Percentiles rank a stretch among this genome's conserved stretches.
Evolutionary conservation across 352 stramenopile species (phyloP).

Genomic region (Globisporangium yorkense): DNA sequence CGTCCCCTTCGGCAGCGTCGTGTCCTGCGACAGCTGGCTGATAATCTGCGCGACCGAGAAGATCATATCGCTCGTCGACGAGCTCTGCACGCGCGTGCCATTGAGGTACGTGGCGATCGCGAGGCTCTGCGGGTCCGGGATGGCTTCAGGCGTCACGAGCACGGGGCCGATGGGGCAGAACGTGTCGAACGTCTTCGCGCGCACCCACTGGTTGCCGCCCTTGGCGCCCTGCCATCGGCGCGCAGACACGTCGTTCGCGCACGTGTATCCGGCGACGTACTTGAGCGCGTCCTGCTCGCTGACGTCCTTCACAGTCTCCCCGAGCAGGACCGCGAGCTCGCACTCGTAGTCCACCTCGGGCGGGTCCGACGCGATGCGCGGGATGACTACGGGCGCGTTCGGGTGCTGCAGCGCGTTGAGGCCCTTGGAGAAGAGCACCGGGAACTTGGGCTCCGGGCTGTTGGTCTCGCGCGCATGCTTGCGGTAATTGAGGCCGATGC

Average conservation of each 20-base stretch:
- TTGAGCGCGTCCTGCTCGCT: slow-evolving; percentile 74
- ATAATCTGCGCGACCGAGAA: slow-evolving; percentile 87
- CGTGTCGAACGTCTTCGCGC: slow-evolving; percentile 88
- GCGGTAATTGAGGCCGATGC: slow-evolving; percentile 89
- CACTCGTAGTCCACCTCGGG: slow-evolving; percentile 89
- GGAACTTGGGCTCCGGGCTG: slow-evolving; percentile 69
- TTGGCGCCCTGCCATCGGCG: slow-evolving; percentile 85
- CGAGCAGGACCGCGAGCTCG: slow-evolving; percentile 86
- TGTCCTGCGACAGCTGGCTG: slow-evolving; percentile 86
- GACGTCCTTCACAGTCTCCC: slow-evolving; percentile 78
- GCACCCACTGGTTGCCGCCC: slow-evolving; percentile 85
- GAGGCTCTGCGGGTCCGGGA: slow-evolving; percentile 73
- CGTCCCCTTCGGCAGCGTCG: slow-evolving; percentile 80
- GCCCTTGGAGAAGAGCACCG: slow-evolving; percentile 88
- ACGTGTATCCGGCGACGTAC: slow-evolving; percentile 87
- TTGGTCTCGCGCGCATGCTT: slow-evolving; percentile 87
- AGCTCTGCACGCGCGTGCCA: slow-evolving; percentile 80
- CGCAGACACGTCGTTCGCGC: slow-evolving; percentile 85
- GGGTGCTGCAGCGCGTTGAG: slow-evolving; percentile 75
- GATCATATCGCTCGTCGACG: slow-evolving; percentile 89
- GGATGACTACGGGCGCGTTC: slow-evolving; percentile 74
- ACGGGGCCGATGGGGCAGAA: slow-evolving; percentile 87
- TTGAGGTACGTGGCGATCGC: slow-evolving; percentile 80
- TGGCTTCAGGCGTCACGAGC: slow-evolving; percentile 69
- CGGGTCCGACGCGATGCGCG: slow-evolving; percentile 53